phyloP scores from a whole-genome alignment of 495 filamentous ascomycete genomes.

The Immersiella caudata region DNA sequence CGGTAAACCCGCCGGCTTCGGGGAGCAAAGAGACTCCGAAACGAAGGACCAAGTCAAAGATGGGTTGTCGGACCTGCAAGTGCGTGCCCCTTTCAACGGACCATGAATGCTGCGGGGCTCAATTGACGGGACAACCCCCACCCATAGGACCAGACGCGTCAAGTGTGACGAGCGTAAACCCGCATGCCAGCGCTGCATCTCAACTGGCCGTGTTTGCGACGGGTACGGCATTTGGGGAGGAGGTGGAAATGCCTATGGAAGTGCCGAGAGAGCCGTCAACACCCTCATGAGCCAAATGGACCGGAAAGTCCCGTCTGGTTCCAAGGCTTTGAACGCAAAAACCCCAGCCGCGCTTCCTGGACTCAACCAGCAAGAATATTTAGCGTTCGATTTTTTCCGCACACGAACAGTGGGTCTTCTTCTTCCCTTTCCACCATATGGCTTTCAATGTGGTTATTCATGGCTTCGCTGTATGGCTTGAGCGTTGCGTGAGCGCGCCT shows the following conservation, averaged over 20 bases:
- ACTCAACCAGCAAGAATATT: slow-evolving; percentile 2
- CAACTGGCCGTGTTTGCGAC: slow-evolving; percentile 60
- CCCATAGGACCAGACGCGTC: slow-evolving; percentile 48
- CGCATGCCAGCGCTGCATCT: slow-evolving; percentile 55
- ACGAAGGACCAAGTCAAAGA: slow-evolving; percentile 49
- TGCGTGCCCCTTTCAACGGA: slow-evolving; percentile 28
- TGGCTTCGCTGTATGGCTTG: too few relatives aligned
- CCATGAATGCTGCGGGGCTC: background rate
- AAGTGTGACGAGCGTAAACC: slow-evolving; percentile 63
- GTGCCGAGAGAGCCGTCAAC: background rate
- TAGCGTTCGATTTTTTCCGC: slow-evolving; percentile 47
- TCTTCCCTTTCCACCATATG: too few relatives aligned
- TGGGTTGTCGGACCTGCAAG: slow-evolving; percentile 60
- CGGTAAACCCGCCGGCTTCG: background rate
- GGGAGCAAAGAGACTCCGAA: background rate
- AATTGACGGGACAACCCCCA: background rate
- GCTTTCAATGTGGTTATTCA: too few relatives aligned
- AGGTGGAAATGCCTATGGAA: slow-evolving; percentile 39
- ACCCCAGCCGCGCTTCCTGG: slow-evolving; percentile 15
- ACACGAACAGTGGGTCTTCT: too few relatives aligned
- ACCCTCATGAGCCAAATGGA: background rate
- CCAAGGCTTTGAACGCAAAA: slow-evolving; percentile 7
- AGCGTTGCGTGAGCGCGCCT: too few relatives aligned
- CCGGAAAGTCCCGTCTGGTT: background rate
- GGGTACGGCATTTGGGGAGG: slow-evolving; percentile 60